Evolutionary conservation across 2,329 filamentous ascomycete species (phyloP), one percentile per base, ranked within the genome.

Genomic region (Didymella pinodella): DNA sequence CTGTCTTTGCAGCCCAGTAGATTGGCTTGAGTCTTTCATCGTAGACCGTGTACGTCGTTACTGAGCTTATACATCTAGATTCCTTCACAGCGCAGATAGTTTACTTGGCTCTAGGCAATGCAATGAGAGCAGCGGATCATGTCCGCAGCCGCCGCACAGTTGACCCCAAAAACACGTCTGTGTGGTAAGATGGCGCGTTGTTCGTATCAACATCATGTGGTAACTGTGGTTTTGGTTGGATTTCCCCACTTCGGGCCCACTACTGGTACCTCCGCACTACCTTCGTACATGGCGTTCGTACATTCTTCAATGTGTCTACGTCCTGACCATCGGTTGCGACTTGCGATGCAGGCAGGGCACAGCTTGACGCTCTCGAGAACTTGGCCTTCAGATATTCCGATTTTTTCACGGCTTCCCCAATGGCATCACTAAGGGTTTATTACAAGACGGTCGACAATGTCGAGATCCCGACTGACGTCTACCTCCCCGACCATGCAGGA

Each of bases 401-500:
- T 4, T 3, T 12, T 25, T 22, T 11, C 14, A 2, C 25, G 29
- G 16, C 6, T 8, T 4, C 4, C 34, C 43, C 34, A 20, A 57
- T 57, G 54, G 28, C 34, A 8, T 28, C 48, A 25, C 50, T 63
- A 12, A 57, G 61, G 20, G 36, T 55, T 5, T 25, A 57, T 8
- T 65, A 61, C 57, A 63, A 65, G 18, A 41, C 14, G 1, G 48
- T 63, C 11, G 48, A 49, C 14, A 16, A 48, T 16, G 36, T 56
- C 11, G 54, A 60, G 2, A 59, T 66, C 5, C 61, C 62, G 8
- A 61, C 59, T 3, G 64, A 66, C 32, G 44, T 66, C 26, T 66
- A 62, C 32, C 16, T 62, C 1, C 59, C 54, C 7, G 26, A 18
- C 26, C 6, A 34, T 8, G n/a, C 26, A 10, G 36, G 25, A 1